A percentile compares a stretch with the other conserved stretches of the same genome.
Conservation (phyloP, 306 rosid species). For the Quercus berberidifolia region DNA sequence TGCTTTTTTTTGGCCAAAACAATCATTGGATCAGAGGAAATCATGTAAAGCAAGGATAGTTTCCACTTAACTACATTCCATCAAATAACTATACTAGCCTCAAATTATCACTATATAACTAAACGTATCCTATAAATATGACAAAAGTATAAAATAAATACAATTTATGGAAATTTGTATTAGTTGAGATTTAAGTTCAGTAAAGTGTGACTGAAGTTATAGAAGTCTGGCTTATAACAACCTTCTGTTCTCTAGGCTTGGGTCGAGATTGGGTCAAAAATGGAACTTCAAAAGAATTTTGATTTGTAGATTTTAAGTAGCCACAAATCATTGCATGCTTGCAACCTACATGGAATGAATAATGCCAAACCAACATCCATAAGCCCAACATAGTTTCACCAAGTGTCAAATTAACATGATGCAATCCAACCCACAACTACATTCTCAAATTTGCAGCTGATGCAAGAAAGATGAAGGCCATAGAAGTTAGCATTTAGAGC, state of each 20-base stretch:
- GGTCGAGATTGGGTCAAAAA: not conserved
- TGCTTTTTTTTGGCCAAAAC: not conserved
- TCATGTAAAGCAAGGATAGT: constrained; percentile 1
- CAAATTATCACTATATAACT: not conserved
- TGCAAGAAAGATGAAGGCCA: constrained; percentile 9
- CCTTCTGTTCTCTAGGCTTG: not conserved
- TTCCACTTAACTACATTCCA: not conserved
- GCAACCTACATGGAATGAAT: not conserved
- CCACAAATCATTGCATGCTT: not conserved
- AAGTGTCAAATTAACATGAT: not conserved
- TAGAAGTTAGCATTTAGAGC: not conserved
- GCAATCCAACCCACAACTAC: constrained; percentile 11
- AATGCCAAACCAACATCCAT: not conserved
- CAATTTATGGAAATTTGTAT: not conserved
- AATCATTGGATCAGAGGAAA: constrained; percentile 7
- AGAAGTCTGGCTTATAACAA: not conserved
- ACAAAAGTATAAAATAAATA: not conserved
- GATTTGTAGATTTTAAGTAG: not conserved
- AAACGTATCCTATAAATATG: not conserved
- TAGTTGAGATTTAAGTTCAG: not conserved
- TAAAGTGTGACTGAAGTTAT: not conserved
- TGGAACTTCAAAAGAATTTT: not conserved
- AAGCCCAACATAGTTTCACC: not conserved
- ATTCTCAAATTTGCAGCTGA: constrained; percentile 13
- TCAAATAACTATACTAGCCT: constrained; percentile 20